A percentile compares a stretch with the other conserved stretches of the same genome.
Evolutionary conservation across 1,139 yeast species (phyloP).

Genomic region (Candida tetrigidarum): DNA sequence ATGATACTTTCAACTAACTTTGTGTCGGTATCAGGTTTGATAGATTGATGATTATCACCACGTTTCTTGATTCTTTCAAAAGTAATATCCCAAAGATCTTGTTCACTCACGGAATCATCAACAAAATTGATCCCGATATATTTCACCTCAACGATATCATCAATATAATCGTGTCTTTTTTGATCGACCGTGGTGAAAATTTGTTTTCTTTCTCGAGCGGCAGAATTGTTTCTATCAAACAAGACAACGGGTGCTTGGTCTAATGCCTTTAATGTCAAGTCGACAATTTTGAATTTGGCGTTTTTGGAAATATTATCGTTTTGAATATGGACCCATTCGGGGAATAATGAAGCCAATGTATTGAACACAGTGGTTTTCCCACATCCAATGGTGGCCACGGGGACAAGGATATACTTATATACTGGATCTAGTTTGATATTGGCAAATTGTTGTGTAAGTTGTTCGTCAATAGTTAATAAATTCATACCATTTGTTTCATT

Average conservation of each 20-base stretch:
- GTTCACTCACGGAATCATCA: conserved; percentile 20
- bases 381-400: conserved; percentile 92
- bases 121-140: conserved; percentile 75
- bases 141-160: conserved; percentile 37
- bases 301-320: conserved; percentile 73
- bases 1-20: conserved; percentile 59
- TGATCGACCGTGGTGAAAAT: conserved; percentile 58
- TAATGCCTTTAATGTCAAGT: conserved; percentile 46
- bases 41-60: conserved; percentile 92
- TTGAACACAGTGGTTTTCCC: conserved; percentile 89
- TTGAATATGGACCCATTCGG: conserved; percentile 79
- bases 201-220: conserved; percentile 67
- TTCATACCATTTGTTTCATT: conserved; percentile 37
- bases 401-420: conserved; percentile 65
- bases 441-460: conserved; percentile 19
- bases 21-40: conserved; percentile 54
- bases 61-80: conserved; percentile 61
- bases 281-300: conserved; percentile 55
- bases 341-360: conserved; percentile 59
- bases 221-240: conserved; percentile 85
- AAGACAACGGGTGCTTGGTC: conserved; percentile 52
- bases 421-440: conserved; percentile 14
- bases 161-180: conserved; percentile 38
- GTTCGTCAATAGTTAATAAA: conserved; percentile 28
- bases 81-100: conserved; percentile 56